These are phyloP conservation scores for Cutaneotrichosporon dermatis DNA, from an alignment of 1,284 basidiomycete species.

Conservation along the genomic window DNA sequence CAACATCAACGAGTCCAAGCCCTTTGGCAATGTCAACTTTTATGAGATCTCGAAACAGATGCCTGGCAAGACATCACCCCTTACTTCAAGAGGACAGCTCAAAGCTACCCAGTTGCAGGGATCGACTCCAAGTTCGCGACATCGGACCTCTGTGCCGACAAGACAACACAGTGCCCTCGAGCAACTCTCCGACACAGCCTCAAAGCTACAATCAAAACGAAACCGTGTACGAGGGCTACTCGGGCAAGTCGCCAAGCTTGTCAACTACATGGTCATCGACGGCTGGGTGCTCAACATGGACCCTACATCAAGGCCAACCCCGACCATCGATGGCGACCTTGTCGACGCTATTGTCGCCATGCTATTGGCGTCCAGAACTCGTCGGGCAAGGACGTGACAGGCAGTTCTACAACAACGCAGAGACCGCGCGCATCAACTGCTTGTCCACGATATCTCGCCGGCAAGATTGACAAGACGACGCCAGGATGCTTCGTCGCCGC, in stretches of 20 bases:
- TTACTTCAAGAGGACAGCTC: conserved; percentile 66
- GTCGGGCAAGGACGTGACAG: conserved; percentile 84
- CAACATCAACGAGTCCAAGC: conserved; percentile 64
- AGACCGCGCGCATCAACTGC: conserved; percentile 67
- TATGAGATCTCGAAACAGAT: conserved; percentile 56
- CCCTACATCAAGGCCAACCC: conserved; percentile 79
- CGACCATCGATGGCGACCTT: conserved; percentile 61
- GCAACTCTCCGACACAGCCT: conserved; percentile 48
- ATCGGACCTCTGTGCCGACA: conserved; percentile 64
- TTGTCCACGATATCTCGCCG: conserved; percentile 81
- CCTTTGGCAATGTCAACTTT: conserved; percentile 59
- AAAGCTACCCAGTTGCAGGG: conserved; percentile 58
- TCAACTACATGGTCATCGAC: conserved; percentile 80
- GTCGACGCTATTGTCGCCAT: conserved; percentile 81
- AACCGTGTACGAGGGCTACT: conserved; percentile 68
- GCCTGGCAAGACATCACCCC: conserved; percentile 84
- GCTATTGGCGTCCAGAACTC: conserved; percentile 56
- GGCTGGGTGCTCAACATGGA: conserved; percentile 90
- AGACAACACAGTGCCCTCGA: conserved; percentile 6
- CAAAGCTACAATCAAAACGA: conserved; percentile 60
- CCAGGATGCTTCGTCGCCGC: conserved; percentile 91
- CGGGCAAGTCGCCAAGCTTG: conserved; percentile 65
- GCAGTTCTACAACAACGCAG: conserved; percentile 68
- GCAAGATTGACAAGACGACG: conserved; percentile 92
- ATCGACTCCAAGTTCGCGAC: conserved; percentile 61